Percentiles rank a stretch among this genome's conserved stretches.
Conservation (phyloP, 2,329 filamentous ascomycete species). For the Aspergillus fijiensis region DNA sequence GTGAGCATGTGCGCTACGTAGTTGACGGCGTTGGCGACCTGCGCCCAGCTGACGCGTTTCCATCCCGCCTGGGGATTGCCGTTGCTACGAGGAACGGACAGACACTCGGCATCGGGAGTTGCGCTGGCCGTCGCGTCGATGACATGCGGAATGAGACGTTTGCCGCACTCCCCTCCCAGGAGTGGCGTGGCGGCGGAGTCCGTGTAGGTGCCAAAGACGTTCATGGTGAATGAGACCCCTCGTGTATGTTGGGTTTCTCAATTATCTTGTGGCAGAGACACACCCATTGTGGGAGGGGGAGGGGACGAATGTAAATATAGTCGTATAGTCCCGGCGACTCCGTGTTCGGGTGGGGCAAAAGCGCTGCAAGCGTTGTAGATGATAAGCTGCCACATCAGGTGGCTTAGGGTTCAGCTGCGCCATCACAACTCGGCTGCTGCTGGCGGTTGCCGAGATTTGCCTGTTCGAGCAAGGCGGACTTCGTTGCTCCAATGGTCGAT, state of each 20-base stretch:
- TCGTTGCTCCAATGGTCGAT: neutral
- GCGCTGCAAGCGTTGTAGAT: too few relatives aligned
- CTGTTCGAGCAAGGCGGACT: neutral
- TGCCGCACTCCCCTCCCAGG: slow-evolving; percentile 2
- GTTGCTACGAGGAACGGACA: neutral
- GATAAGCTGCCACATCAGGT: neutral
- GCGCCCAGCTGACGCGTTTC: slow-evolving; percentile 9
- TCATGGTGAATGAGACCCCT: neutral
- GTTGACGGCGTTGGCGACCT: slow-evolving; percentile 9
- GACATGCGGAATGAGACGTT: slow-evolving; percentile 1
- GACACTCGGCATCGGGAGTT: slow-evolving; percentile 2
- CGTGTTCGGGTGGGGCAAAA: neutral
- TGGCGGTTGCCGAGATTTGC: neutral
- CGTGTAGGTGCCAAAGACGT: slow-evolving; percentile 6
- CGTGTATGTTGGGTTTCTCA: neutral
- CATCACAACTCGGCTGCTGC: neutral
- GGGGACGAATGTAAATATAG: too few relatives aligned
- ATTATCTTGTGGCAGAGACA: too few relatives aligned
- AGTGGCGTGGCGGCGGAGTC: neutral
- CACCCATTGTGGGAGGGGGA: too few relatives aligned
- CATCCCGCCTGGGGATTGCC: slow-evolving; percentile 2
- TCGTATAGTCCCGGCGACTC: neutral
- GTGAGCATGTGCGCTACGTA: slow-evolving; percentile 9
- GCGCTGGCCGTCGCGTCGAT: slow-evolving; percentile 2
- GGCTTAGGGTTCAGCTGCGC: neutral